phyloP scores from a whole-genome alignment of 2,329 filamentous ascomycete genomes.

The Juglanconis oblonga region DNA sequence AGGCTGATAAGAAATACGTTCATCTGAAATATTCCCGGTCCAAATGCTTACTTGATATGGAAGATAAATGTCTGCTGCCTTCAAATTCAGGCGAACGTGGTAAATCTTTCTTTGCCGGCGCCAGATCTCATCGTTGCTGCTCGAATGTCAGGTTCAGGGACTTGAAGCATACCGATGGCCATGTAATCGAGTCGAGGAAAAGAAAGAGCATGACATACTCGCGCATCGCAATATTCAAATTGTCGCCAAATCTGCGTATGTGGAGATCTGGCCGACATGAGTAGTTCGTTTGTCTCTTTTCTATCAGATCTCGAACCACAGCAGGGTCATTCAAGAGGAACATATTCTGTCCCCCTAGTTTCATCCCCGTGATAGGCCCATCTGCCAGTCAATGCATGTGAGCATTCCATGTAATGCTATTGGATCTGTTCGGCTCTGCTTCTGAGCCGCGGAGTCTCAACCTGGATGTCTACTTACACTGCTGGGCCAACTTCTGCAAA shows the following conservation, averaged over 20 bases:
- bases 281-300: not conserved
- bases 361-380: not conserved
- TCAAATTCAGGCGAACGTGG: not conserved
- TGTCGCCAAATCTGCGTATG: not conserved
- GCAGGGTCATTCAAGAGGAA: not conserved
- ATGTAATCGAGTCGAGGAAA: not conserved
- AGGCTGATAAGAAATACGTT: not conserved
- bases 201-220: not conserved
- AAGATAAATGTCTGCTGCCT: not conserved
- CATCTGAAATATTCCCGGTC: not conserved
- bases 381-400: not conserved
- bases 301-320: not conserved
- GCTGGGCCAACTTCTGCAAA: not conserved
- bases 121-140: not conserved
- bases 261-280: not conserved
- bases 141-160: too few species aligned
- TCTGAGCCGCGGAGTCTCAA: not conserved
- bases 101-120: slow-evolving; percentile 1
- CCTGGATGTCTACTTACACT: not conserved
- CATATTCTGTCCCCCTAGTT: not conserved
- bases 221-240: slow-evolving; percentile 1
- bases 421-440: too few species aligned
- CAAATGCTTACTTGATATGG: not conserved
- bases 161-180: too few species aligned
- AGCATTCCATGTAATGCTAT: not conserved